Evolutionary conservation across 345 rosid genomes (phyloP), one percentile per base, ranked within the genome.

Genomic region (Brassica cretica): DNA sequence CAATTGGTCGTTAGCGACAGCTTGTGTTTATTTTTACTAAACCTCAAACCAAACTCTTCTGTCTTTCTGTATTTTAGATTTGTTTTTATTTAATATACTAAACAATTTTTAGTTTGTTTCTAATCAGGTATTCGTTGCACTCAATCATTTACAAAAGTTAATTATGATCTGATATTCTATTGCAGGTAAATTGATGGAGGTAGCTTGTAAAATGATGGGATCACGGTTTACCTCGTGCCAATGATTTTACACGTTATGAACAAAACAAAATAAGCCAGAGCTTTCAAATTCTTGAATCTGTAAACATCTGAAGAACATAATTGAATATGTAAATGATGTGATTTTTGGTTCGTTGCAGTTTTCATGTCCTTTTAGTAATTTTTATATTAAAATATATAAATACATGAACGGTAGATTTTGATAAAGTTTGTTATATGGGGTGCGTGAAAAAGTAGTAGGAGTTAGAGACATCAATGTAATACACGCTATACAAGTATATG

Each of bases 111-210:
- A 5, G 58, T 15, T 51, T 51, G 58, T 51, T 51, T 66, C 2
- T 68, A 62, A 11, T 68, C 60, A 68, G 27, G 12, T 25, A 37
- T 59, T 68, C 61, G 46, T 25, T 79, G 71, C 12, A 35, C 1
- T 63, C 32, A 4, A 61, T 37, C n/a, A 72, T 60, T 66, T 14
- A 25, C 14, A 0, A 63, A 37, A 25, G 46, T 55, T 16, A 66
- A 7, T 72, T 61, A 71, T 60, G 3, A 67, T 24, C 5, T 73
- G 8, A 63, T 68, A 27, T 18, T 69, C 0, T 55, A 16, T 46
- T 73, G 81, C 95, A 94, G 98, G 98, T 73, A 92, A 87, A 82
- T 83, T 94, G 81, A 79, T 92, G 89, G 97, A 94, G 83, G 87
- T 94, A 56, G 91, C 95, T 6, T 94, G 98, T 84, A 81, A 87